Percentiles rank a stretch among this genome's conserved stretches.
Conservation (phyloP, 2,329 filamentous ascomycete species). For the Fusarium sublunatum region DNA sequence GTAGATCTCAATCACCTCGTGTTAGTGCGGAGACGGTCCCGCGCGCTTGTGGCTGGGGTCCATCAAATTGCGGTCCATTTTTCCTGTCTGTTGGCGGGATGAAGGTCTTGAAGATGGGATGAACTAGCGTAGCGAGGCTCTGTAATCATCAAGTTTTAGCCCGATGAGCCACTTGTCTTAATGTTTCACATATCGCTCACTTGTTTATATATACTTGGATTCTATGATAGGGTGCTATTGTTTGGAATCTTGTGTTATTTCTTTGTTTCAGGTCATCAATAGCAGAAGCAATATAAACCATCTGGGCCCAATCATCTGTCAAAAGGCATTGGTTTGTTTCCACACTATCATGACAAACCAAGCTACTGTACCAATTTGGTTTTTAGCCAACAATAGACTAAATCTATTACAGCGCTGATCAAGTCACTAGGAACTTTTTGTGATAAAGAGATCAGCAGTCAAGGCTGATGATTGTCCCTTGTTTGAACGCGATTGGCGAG, state of each 20-base stretch:
- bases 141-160: neutral
- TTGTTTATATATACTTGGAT: constrained; percentile 6
- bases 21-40: constrained; percentile 9
- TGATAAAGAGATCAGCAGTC: constrained; percentile 5
- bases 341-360: neutral
- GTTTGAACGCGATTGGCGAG: constrained; percentile 17
- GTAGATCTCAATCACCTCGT: constrained; percentile 29
- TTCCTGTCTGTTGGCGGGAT: neutral
- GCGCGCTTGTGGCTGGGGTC: neutral
- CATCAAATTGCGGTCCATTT: constrained; percentile 9
- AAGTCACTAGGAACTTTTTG: constrained; percentile 13
- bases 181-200: neutral
- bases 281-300: no score
- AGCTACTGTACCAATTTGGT: constrained; percentile 14
- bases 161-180: neutral
- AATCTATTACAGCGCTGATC: constrained; percentile 25
- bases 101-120: neutral
- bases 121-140: neutral
- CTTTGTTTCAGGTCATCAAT: neutral
- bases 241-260: constrained; percentile 4
- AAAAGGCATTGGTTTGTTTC: neutral
- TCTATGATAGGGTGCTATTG: neutral
- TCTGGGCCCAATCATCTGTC: no score
- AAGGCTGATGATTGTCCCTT: neutral
- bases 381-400: constrained; percentile 11